Evolutionary conservation across 495 filamentous ascomycete species (phyloP).

Genomic region (Oidiodendron maius): DNA sequence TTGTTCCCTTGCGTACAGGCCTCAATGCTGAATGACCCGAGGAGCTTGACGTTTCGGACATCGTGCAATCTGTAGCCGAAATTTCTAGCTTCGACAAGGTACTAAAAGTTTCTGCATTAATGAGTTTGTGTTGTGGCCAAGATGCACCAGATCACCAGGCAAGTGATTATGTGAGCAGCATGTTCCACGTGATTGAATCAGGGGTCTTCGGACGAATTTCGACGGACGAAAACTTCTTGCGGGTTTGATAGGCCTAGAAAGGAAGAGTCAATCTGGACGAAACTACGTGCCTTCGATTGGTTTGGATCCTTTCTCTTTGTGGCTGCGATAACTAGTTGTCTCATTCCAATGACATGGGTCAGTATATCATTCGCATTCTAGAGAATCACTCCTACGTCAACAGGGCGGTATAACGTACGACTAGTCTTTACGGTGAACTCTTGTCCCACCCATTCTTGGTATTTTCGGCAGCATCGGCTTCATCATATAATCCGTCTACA

Average conservation of each 20-base stretch:
- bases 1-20: conserved; percentile 8
- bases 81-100: too few relatives aligned
- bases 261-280: conserved; percentile 28
- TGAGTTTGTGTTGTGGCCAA: too few relatives aligned
- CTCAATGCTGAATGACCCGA: too few relatives aligned
- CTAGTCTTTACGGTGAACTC: conserved; percentile 46
- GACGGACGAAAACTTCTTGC: conserved; percentile 8
- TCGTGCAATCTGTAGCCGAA: too few relatives aligned
- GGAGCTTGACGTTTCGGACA: too few relatives aligned
- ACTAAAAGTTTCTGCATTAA: too few relatives aligned
- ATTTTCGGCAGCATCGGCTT: conserved; percentile 31
- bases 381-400: neutral
- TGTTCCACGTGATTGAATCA: neutral
- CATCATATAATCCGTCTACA: conserved; percentile 39
- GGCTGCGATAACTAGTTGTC: conserved; percentile 31
- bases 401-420: conserved; percentile 44
- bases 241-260: too few relatives aligned
- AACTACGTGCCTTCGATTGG: conserved; percentile 50
- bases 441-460: conserved; percentile 51
- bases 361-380: conserved; percentile 23
- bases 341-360: conserved; percentile 43
- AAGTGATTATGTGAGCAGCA: neutral
- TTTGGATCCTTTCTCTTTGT: conserved; percentile 51
- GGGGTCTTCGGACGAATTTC: neutral
- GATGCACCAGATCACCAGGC: too few relatives aligned